Evolutionary conservation across 116 monocot genomes (phyloP), one percentile per base, ranked within the genome.

Genomic region (Posidonia oceanica): DNA sequence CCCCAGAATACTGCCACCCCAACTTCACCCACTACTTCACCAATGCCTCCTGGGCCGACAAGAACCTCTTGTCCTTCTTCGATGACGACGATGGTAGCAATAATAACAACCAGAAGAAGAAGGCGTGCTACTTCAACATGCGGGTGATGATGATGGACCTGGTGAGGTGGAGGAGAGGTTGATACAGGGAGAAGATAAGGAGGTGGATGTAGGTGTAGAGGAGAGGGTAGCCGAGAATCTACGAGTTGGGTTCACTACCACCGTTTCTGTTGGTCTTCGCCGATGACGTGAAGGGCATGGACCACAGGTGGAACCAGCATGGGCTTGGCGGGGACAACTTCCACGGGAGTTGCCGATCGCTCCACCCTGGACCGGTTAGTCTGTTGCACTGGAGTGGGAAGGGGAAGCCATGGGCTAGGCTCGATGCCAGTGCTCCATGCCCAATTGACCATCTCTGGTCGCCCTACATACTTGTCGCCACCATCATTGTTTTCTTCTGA

Each of bases 361-460:
- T 86, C 21, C 86, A 86, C 58, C 86, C 86, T 3, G 86, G 86
- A 4, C 86, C 80, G 36, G 80, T 86, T n/a, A 86, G 86, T 67
- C 75, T 86, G 3, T 66, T 86, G 22, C 86, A 86, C 56, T 86
- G 86, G 86, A 86, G 86, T 72, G 86, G 86, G n/a, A 86, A 86
- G 54, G 83, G 86, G 64, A 86, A 86, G 73, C 86, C 86, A 0
- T 86, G 86, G 86, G 72, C 54, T 17, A 56, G 86, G 41, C 78
- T 83, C 56, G 83, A 83, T 58, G 72, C 77, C 0, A 69, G 78
- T 5, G 61, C 70, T 41, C 86, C 86, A 0, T 86, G 86, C 71
- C 66, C 80, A 36, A 65, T 86, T 1, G 86, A 86, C 22, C 68
- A 73, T 7, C 80, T 86, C 57, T 86, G 86, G 86, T 80, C 77